These are phyloP conservation scores for Kluyveromyces starmeri DNA, from an alignment of 805 yeast genomes.

Conservation along the genomic window DNA sequence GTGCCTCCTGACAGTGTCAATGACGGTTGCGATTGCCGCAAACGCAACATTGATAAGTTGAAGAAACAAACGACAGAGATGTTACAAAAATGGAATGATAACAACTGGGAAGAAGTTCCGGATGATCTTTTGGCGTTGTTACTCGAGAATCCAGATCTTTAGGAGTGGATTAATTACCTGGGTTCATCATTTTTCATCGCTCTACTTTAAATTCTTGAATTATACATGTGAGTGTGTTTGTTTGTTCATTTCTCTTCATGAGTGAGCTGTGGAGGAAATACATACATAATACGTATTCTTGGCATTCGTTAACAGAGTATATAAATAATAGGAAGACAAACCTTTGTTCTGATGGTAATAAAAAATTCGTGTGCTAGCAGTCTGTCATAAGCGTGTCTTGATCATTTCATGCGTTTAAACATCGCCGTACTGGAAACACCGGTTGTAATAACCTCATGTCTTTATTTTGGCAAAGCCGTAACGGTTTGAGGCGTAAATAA, in stretches of 20 bases:
- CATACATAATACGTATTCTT: slow-evolving; percentile 2
- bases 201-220: no score
- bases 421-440: no score
- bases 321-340: slow-evolving; percentile 5
- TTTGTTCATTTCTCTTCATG: slow-evolving; percentile 6
- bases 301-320: slow-evolving; percentile 6
- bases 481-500: no score
- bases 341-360: not conserved
- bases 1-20: not conserved
- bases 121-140: slow-evolving; percentile 27
- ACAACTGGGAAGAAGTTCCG: slow-evolving; percentile 28
- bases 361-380: no score
- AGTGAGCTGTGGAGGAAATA: slow-evolving; percentile 2
- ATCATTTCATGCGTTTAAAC: no score
- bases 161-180: no score
- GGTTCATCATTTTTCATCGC: no score
- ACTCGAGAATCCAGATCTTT: slow-evolving; percentile 12
- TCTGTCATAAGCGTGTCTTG: no score
- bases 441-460: no score
- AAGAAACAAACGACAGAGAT: slow-evolving; percentile 9
- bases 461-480: no score
- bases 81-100: slow-evolving; percentile 23
- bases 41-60: slow-evolving; percentile 7
- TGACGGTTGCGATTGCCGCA: slow-evolving; percentile 6
- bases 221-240: no score